Evolutionary conservation across 495 filamentous ascomycete species (phyloP).

Genomic region (Trichoderma erinaceum): DNA sequence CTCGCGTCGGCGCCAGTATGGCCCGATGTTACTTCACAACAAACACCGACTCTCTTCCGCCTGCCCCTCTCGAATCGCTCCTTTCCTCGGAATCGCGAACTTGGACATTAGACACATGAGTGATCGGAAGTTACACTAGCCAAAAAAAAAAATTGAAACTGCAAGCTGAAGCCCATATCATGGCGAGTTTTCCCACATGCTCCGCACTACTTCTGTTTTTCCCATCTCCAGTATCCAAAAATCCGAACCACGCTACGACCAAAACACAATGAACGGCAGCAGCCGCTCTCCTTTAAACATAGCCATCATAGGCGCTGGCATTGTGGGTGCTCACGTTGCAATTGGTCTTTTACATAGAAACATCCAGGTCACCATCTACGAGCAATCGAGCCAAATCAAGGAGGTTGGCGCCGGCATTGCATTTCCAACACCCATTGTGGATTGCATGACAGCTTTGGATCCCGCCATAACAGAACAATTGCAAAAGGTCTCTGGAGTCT

Average conservation of each 20-base stretch:
- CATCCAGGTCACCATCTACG: neutral
- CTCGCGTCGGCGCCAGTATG: too few species aligned
- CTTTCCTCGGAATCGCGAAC: too few species aligned
- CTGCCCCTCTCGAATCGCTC: too few species aligned
- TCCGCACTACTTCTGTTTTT: neutral
- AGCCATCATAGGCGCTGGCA: neutral
- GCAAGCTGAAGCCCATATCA: too few species aligned
- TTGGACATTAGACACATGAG: too few species aligned
- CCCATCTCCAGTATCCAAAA: neutral
- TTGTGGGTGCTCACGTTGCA: neutral
- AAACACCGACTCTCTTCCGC: too few species aligned
- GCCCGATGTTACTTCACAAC: too few species aligned
- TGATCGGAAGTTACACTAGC: too few species aligned
- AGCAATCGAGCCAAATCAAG: neutral
- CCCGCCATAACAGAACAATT: neutral
- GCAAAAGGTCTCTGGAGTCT: neutral
- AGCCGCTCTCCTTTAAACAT: neutral
- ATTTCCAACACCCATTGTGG: neutral
- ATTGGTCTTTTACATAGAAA: neutral
- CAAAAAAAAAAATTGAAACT: too few species aligned
- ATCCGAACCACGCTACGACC: neutral
- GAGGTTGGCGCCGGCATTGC: neutral
- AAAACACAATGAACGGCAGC: neutral
- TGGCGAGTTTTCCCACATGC: too few species aligned
- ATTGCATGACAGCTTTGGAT: neutral